Percentiles rank a stretch among this genome's conserved stretches.
phyloP scores from a whole-genome alignment of 139 green algal genomes.

The Coccomyxa sp. region DNA sequence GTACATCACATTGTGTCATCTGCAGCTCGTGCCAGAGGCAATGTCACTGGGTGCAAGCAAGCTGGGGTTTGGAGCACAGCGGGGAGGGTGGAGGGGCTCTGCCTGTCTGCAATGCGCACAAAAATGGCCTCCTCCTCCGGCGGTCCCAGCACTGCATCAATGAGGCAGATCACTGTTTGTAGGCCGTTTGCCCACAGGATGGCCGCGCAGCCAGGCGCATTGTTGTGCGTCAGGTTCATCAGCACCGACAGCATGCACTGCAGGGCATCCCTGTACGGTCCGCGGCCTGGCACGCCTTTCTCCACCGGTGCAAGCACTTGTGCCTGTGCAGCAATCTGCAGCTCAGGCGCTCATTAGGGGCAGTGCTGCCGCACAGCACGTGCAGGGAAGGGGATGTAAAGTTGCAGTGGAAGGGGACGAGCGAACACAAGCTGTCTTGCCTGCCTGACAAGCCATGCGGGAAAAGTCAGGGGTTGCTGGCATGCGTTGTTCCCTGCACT shows the following conservation, averaged over 20 bases:
- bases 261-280: constrained; percentile 24
- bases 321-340: no score
- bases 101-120: neutral
- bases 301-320: no score
- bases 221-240: constrained; percentile 74
- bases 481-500: no score
- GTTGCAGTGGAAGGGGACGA: neutral
- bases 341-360: neutral
- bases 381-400: no score
- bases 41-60: no score
- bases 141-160: constrained; percentile 3
- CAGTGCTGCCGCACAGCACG: no score
- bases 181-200: constrained; percentile 32
- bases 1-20: no score
- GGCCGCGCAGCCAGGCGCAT: constrained; percentile 31
- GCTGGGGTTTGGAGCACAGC: no score
- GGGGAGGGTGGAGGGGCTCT: no score
- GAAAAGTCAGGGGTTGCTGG: neutral
- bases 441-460: constrained; percentile 7
- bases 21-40: no score
- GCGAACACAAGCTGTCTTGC: neutral
- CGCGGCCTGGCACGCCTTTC: neutral
- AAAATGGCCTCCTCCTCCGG: constrained; percentile 9
- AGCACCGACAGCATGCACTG: constrained; percentile 28
- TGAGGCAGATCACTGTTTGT: constrained; percentile 11